phyloP scores from a whole-genome alignment of 257 asterid species.

The Nicotiana attenuata region DNA sequence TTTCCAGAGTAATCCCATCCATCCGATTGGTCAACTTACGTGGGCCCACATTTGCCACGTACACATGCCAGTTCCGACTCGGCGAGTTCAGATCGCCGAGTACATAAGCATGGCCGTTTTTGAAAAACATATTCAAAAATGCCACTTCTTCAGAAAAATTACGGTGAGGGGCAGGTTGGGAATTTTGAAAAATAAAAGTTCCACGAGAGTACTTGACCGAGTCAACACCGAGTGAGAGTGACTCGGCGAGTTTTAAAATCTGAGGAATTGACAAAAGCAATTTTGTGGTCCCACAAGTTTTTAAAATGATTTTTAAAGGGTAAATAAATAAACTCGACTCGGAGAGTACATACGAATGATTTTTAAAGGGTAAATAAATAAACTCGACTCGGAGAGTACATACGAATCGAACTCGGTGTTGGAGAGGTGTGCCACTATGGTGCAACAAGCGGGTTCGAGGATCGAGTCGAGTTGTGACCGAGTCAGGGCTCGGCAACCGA shows the following conservation, averaged over 20 bases:
- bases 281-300: constrained; percentile 49
- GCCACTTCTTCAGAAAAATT: constrained; percentile 41
- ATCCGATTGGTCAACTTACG: background rate
- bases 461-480: constrained; percentile 33
- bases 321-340: constrained; percentile 48
- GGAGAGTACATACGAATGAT: constrained; percentile 45
- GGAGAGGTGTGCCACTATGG: constrained; percentile 38
- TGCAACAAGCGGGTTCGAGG: constrained; percentile 44
- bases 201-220: constrained; percentile 42
- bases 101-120: constrained; percentile 19
- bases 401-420: constrained; percentile 38
- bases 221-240: constrained; percentile 17
- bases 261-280: constrained; percentile 28
- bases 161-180: constrained; percentile 41
- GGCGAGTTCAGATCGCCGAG: constrained; percentile 25
- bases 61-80: constrained; percentile 38
- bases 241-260: constrained; percentile 29
- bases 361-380: constrained; percentile 34
- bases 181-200: constrained; percentile 28
- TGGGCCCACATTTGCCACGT: constrained; percentile 19
- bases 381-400: constrained; percentile 46
- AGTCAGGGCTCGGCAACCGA: constrained; percentile 31
- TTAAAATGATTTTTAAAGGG: constrained; percentile 32
- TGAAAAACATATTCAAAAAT: constrained; percentile 21
- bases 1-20: constrained; percentile 21